Evolutionary conservation across 2,329 filamentous ascomycete species (phyloP), one percentile per base, ranked within the genome.

Genomic region (Aspergillus versicolor): DNA sequence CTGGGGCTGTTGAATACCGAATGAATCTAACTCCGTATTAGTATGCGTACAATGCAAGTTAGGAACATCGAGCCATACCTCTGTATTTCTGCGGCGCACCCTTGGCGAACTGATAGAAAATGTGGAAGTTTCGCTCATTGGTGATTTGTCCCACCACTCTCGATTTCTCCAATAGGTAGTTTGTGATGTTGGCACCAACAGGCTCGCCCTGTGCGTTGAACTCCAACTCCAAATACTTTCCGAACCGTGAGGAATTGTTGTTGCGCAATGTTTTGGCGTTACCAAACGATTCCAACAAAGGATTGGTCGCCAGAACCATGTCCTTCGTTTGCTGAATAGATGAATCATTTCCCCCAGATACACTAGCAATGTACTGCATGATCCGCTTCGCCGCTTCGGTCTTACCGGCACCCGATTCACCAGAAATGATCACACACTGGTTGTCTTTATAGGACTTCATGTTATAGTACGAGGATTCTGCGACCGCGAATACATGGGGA

Each of bases 401-500:
- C 82, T 99, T 99, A 74, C 94, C 94, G 34, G 94, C 94, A 72
- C 94, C 94, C 3, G 94, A 97, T 78, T 99, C 94, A 72, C 94
- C 94, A 4, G 94, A 97, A 67, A 99, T 99, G 76, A 99, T 99
- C 65, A 99, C 93, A 79, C 94, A 97, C 76, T 99, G 94, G 79
- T 97, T 97, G 67, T 97, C 94, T 70, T 91, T 91, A 82, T 99
- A 99, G 46, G 92, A 93, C 76, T 97, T 97, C 94, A 99, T 97
- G 81, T 99, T 97, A 81, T 97, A 97, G 81, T 99, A 99, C 54
- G 92, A 77, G 7, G 93, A 89, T 77, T 99, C 94, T 71, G 94
- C 94, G 70, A 99, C 94, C 60, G 92, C 93, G 74, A 97, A 99
- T 66, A 99, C 94, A 76, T 99, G 94, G 8, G 94, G 94, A 27